Conservation (phyloP, 371 early-diverging fungal species). For the Sporodiniella umbellata region DNA sequence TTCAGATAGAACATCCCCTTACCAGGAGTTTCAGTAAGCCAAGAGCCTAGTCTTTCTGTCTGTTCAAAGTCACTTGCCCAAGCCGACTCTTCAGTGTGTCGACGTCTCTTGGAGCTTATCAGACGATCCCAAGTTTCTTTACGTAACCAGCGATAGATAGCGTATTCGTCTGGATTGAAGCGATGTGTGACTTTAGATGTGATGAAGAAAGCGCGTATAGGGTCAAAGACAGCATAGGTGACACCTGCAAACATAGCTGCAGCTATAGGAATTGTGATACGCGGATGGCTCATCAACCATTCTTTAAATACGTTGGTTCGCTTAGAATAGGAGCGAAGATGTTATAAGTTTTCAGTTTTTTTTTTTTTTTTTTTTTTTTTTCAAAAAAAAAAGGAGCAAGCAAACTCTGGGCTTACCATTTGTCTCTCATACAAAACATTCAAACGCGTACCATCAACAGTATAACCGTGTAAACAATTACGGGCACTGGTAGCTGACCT, state of each 20-base stretch:
- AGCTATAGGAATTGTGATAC: slow-evolving; percentile 68
- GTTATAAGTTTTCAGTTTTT: no score
- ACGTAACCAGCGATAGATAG: slow-evolving; percentile 61
- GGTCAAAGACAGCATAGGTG: slow-evolving; percentile 88
- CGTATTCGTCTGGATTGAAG: slow-evolving; percentile 67
- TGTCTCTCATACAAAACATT: slow-evolving; percentile 69
- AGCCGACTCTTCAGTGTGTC: slow-evolving; percentile 8
- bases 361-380: no score
- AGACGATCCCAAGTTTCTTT: slow-evolving; percentile 59
- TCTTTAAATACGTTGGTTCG: slow-evolving; percentile 61
- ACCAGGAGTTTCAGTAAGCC: slow-evolving; percentile 71
- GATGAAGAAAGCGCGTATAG: slow-evolving; percentile 84
- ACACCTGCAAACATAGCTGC: slow-evolving; percentile 76
- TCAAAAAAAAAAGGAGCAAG: no score
- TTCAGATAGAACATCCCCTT: no score
- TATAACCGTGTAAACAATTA: slow-evolving; percentile 82
- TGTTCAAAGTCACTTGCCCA: slow-evolving; percentile 67
- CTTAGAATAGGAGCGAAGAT: no score
- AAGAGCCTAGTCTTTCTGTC: slow-evolving; percentile 52
- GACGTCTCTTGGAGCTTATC: not conserved
- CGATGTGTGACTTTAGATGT: slow-evolving; percentile 77
- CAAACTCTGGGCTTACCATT: no score
- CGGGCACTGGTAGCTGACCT: slow-evolving; percentile 86
- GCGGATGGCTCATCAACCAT: slow-evolving; percentile 71
- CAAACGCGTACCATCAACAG: slow-evolving; percentile 63